Evolutionary conservation across 2,329 filamentous ascomycete species (phyloP).

Genomic region (Cladosporium halotolerans): DNA sequence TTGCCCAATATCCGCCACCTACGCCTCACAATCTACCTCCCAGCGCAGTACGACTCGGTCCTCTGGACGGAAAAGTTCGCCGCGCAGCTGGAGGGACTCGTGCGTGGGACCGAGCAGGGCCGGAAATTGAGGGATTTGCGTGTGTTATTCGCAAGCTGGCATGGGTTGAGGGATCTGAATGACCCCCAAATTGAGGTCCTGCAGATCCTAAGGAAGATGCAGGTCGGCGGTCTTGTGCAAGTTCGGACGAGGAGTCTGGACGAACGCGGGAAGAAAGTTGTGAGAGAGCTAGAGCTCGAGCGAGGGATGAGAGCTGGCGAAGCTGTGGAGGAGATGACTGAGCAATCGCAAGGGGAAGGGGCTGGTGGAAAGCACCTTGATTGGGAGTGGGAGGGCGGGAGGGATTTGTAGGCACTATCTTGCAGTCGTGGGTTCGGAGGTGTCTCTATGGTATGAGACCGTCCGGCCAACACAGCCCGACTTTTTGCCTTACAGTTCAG

Average conservation of each 20-base stretch:
- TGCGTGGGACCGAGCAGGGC: slow-evolving; percentile 16
- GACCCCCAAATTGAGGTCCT: slow-evolving; percentile 12
- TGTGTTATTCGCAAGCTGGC: slow-evolving; percentile 15
- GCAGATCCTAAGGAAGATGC: slow-evolving; percentile 16
- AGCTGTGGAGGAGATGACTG: not conserved
- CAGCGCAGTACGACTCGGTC: slow-evolving; percentile 8
- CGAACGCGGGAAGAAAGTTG: slow-evolving; percentile 10
- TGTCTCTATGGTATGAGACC: too few relatives aligned
- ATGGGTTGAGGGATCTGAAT: slow-evolving; percentile 9
- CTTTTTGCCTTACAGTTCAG: too few relatives aligned
- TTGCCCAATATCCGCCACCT: slow-evolving; percentile 16
- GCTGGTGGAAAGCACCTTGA: not conserved
- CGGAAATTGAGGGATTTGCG: slow-evolving; percentile 14
- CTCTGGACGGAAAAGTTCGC: not conserved
- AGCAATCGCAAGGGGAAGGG: not conserved
- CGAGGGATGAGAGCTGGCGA: slow-evolving; percentile 14
- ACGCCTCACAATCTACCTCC: slow-evolving; percentile 18
- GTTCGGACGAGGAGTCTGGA: slow-evolving; percentile 16
- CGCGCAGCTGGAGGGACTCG: slow-evolving; percentile 11
- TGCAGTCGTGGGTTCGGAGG: too few relatives aligned
- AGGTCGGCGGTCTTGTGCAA: slow-evolving; percentile 16
- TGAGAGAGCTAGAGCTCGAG: slow-evolving; percentile 13
- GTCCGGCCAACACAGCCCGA: too few relatives aligned
- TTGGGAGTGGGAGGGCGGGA: slow-evolving; percentile 8
- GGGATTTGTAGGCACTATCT: too few relatives aligned